These are phyloP conservation scores for Termitomyces sp. DNA, from an alignment of 768 basidiomycete species.

Conservation along the genomic window DNA sequence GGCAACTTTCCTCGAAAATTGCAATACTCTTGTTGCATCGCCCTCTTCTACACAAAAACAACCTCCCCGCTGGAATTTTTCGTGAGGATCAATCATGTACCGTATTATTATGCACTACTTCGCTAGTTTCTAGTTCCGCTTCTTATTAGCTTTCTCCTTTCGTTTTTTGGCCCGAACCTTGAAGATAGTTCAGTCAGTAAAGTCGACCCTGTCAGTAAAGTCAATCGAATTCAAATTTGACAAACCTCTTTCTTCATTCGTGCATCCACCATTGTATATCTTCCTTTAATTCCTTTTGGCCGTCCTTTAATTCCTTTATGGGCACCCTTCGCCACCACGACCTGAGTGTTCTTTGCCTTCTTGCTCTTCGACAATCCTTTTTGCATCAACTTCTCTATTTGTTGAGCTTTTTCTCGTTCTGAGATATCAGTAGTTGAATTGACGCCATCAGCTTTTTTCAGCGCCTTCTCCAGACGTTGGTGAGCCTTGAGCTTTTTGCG, in stretches of 20 bases:
- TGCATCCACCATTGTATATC: constrained; percentile 91
- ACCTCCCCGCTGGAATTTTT: neutral
- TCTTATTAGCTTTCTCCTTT: constrained; percentile 68
- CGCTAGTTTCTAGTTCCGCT: constrained; percentile 26
- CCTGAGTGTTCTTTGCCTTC: constrained; percentile 67
- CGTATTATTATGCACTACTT: neutral
- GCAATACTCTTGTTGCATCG: constrained; percentile 31
- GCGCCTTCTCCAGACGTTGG: constrained; percentile 81
- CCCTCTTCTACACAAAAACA: neutral
- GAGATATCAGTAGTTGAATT: constrained; percentile 83
- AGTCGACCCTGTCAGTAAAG: neutral
- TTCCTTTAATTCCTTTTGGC: constrained; percentile 93
- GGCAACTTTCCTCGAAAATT: constrained; percentile 28
- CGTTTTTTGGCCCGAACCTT: constrained; percentile 83
- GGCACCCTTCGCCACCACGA: constrained; percentile 88
- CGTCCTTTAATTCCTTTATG: constrained; percentile 89
- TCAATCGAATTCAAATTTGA: neutral
- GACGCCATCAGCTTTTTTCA: constrained; percentile 95
- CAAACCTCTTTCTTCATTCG: constrained; percentile 90
- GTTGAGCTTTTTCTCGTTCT: constrained; percentile 92
- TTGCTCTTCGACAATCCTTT: constrained; percentile 66
- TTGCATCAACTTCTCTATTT: constrained; percentile 88
- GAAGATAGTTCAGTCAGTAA: constrained; percentile 8
- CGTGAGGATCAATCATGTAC: neutral
- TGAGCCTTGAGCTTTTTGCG: constrained; percentile 90